A percentile compares a stretch with the other conserved stretches of the same genome.
Evolutionary conservation across 2,329 filamentous ascomycete species (phyloP).

Genomic region (Colletotrichum sp.): DNA sequence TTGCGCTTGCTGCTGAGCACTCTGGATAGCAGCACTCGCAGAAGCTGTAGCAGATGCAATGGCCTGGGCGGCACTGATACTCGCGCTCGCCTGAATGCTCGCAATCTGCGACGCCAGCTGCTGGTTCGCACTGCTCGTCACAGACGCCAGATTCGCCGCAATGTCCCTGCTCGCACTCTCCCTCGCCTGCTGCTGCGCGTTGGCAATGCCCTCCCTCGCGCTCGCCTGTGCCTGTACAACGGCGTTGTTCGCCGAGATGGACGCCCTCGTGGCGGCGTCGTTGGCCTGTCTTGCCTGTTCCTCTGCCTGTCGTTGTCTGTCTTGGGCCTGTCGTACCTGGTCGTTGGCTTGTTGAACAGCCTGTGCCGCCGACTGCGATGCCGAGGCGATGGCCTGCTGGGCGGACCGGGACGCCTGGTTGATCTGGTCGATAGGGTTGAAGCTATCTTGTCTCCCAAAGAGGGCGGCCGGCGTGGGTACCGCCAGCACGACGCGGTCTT

Average conservation of each 20-base stretch:
- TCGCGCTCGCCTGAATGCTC: conserved; percentile 23
- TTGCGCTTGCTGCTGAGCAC: conserved; percentile 11
- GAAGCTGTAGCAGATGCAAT: conserved; percentile 30
- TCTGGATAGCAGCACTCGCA: conserved; percentile 24
- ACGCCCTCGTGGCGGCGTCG: conserved; percentile 27
- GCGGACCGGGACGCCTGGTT: conserved; percentile 15
- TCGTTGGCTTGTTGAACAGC: conserved; percentile 27
- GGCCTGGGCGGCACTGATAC: conserved; percentile 27
- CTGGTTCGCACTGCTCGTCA: conserved; percentile 30
- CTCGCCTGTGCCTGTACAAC: conserved; percentile 21
- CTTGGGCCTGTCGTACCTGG: conserved; percentile 26
- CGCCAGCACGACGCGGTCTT: conserved; percentile 13
- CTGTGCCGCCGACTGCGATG: conserved; percentile 21
- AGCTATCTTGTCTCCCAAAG: background rate
- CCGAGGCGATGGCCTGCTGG: conserved; percentile 17
- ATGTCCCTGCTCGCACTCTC: conserved; percentile 25
- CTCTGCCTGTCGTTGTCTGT: conserved; percentile 24
- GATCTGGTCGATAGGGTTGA: conserved; percentile 14
- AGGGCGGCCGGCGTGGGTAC: conserved; percentile 12
- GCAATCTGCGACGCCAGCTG: conserved; percentile 31
- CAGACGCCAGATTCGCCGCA: conserved; percentile 25
- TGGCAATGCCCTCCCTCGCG: conserved; percentile 17
- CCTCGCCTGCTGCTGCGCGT: conserved; percentile 24
- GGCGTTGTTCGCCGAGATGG: conserved; percentile 25
- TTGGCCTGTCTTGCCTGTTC: conserved; percentile 24